A percentile compares a stretch with the other conserved stretches of the same genome.
Evolutionary conservation across 2,329 filamentous ascomycete species (phyloP).

Genomic region (Rutstroemia sp.): DNA sequence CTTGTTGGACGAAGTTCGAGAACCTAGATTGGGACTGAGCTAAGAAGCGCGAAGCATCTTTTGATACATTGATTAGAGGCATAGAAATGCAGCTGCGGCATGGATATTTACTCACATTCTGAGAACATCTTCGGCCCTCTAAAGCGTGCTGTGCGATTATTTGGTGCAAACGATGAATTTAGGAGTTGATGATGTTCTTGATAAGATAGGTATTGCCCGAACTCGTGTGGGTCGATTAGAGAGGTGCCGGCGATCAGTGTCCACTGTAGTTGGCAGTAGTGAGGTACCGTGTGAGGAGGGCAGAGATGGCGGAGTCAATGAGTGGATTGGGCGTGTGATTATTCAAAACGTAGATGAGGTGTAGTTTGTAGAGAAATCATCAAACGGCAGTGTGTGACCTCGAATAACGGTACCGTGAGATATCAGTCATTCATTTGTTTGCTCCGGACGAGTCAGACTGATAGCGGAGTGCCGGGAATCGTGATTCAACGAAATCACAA

Average conservation of each 20-base stretch:
- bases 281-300: background rate
- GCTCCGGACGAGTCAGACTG: constrained; percentile 1
- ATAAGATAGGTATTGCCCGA: background rate
- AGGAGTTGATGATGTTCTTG: constrained; percentile 2
- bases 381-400: background rate
- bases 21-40: constrained; percentile 92
- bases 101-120: constrained; percentile 24
- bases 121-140: constrained; percentile 27
- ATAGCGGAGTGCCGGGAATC: background rate
- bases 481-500: constrained; percentile 2
- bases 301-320: background rate
- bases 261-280: background rate
- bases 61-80: constrained; percentile 11
- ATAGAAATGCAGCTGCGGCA: background rate
- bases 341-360: too few relatives aligned
- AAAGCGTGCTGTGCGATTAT: background rate
- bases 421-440: constrained; percentile 7
- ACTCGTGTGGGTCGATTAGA: background rate
- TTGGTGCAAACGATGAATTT: constrained; percentile 1
- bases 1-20: constrained; percentile 61
- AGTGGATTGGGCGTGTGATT: too few relatives aligned
- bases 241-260: background rate
- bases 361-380: background rate
- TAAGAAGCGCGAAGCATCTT: constrained; percentile 97
- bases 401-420: constrained; percentile 3